phyloP scores from a whole-genome alignment of 164 flowering plant species.

The Tetrastigma voinierianum region DNA sequence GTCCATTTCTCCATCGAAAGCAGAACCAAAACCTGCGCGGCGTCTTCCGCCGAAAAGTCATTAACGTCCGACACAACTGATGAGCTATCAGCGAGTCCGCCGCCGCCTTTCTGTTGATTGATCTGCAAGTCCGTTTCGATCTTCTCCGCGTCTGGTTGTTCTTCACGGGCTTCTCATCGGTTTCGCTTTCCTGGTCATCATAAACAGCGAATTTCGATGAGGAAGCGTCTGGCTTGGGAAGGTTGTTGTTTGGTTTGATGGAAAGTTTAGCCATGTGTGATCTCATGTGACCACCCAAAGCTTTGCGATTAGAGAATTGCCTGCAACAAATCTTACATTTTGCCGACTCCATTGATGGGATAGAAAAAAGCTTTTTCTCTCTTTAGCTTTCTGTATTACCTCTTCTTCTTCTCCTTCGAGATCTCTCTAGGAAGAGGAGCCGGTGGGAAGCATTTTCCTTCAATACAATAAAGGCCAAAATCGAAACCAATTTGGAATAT shows the following conservation, averaged over 20 bases:
- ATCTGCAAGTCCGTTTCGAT: slow-evolving; percentile 23
- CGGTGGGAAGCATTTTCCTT: too few relatives aligned
- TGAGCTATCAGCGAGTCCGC: slow-evolving; percentile 1
- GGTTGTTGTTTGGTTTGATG: slow-evolving; percentile 19
- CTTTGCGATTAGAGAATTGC: slow-evolving; percentile 32
- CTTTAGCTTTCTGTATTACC: too few relatives aligned
- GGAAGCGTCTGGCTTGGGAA: too few relatives aligned
- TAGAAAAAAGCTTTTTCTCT: too few relatives aligned
- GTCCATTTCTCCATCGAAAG: slow-evolving; percentile 35
- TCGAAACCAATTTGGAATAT: too few relatives aligned
- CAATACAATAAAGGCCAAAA: slow-evolving; percentile 4
- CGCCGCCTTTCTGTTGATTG: too few relatives aligned
- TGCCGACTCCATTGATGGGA: slow-evolving; percentile 19
- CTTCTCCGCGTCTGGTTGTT: slow-evolving; percentile 23
- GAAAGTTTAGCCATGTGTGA: slow-evolving; percentile 30
- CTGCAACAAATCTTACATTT: slow-evolving; percentile 34
- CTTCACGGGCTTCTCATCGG: slow-evolving; percentile 22
- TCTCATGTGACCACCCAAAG: slow-evolving; percentile 48
- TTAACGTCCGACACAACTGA: slow-evolving; percentile 14
- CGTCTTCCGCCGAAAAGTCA: slow-evolving; percentile 23
- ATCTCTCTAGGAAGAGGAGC: slow-evolving; percentile 11
- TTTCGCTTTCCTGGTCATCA: slow-evolving; percentile 28
- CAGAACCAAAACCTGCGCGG: slow-evolving; percentile 34
- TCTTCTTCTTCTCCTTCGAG: too few relatives aligned
- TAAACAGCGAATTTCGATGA: too few relatives aligned